Base-by-base conservation (phyloP, 257 asterid species). In the Datura wrightii region DNA sequence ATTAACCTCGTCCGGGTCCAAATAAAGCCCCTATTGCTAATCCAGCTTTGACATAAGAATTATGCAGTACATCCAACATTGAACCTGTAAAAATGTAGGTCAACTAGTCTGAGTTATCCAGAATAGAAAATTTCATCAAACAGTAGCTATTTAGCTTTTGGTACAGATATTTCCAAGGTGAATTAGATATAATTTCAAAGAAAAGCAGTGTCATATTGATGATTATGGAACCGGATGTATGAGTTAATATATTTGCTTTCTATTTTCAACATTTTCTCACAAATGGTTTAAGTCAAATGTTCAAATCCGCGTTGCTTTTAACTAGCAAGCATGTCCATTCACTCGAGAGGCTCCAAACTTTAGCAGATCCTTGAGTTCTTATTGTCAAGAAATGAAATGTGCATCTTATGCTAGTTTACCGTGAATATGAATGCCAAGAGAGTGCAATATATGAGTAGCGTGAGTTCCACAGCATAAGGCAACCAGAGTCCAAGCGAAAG, bases 1-100 rank as follows among this genome's bases (percentile, higher is more conserved):
- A 84, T 96, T 85, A 91, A 94, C 99, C 99, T 93, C 98, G 91
- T 87, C 98, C 99, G 74, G 99, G 99, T 79, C 99, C 98, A 90
- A 96, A 83, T 66, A 96, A 89, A 79, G 99, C 91, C 85, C 94
- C 98, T 90, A 94, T 83, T 37, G 99, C 98, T 88, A 96, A 88
- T 83, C 95, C 97, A 82, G 94, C 97, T 89, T 94, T 96, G 92
- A 96, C 94, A 85, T 92, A 94, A 24, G 97, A 89, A 89, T 93
- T 93, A 85, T 96, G 99, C 90, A 96, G 88, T 59, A 91, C 80
- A 46, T 93, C 97, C 91, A 93, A 54, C 31, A 94, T 48, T 46
- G 97, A 85, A 18, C 98, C 99, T 94, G 85, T 9, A 86, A 44
- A 84, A 85, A 70, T 72, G 65, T 44, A 56, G 72, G 10, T 76